A percentile compares a stretch with the other conserved stretches of the same genome.
phyloP scores from a whole-genome alignment of 2,329 filamentous ascomycete species.

The Phyllachora maydis region DNA sequence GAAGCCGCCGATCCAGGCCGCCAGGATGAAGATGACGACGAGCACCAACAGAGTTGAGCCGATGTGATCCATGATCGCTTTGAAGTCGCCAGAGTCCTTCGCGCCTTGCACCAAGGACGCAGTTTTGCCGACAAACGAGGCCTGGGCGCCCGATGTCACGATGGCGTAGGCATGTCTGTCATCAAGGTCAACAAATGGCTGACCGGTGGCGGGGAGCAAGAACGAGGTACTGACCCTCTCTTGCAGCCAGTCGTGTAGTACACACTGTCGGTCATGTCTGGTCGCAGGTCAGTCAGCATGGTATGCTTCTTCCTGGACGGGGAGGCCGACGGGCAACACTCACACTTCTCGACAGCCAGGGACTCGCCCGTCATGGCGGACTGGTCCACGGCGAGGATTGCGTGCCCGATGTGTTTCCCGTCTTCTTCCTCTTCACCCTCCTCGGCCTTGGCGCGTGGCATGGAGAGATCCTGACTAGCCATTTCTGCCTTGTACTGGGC shows the following conservation, averaged over 20 bases:
- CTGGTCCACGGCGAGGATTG: slow-evolving; percentile 54
- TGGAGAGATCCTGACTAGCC: slow-evolving; percentile 43
- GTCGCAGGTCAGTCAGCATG: no score
- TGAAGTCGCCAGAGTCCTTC: slow-evolving; percentile 56
- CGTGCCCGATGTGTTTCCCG: slow-evolving; percentile 36
- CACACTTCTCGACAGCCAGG: slow-evolving; percentile 57
- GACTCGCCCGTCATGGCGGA: slow-evolving; percentile 69
- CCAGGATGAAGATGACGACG: slow-evolving; percentile 59
- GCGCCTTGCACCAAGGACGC: slow-evolving; percentile 55
- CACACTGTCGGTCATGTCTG: slow-evolving; percentile 55
- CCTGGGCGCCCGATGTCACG: slow-evolving; percentile 43
- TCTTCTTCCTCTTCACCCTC: slow-evolving; percentile 30
- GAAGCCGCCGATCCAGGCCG: slow-evolving; percentile 61
- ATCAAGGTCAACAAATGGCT: no score
- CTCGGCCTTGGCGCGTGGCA: slow-evolving; percentile 36
- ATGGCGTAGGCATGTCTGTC: slow-evolving; percentile 55
- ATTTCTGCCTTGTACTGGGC: slow-evolving; percentile 25
- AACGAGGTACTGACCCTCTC: no score
- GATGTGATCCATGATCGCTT: slow-evolving; percentile 69
- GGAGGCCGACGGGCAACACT: no score
- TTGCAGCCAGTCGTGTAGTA: slow-evolving; percentile 73
- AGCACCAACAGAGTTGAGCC: slow-evolving; percentile 53
- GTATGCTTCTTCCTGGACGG: no score
- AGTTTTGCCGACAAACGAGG: slow-evolving; percentile 60
- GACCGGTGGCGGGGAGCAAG: no score